These are phyloP conservation scores for Hydnum rufescens DNA, from an alignment of 768 basidiomycete genomes.

Conservation along the genomic window DNA sequence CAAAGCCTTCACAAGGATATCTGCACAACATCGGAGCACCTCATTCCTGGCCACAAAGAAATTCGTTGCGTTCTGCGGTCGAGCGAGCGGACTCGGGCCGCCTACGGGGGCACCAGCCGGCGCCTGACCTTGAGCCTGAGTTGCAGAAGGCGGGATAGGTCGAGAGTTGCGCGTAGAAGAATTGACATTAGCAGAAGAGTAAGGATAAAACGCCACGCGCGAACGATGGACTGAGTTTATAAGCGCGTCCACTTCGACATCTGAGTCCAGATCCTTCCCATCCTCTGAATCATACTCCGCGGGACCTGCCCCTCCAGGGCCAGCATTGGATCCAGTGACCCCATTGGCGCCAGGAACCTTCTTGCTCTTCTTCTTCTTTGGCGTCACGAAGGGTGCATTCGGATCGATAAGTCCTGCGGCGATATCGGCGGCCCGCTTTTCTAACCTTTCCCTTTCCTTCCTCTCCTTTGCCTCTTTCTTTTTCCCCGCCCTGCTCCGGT, in stretches of 20 bases:
- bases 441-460: slow-evolving; percentile 29
- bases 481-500: background rate
- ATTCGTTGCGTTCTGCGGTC: slow-evolving; percentile 4
- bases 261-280: slow-evolving; percentile 7
- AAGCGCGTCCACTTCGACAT: slow-evolving; percentile 7
- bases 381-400: background rate
- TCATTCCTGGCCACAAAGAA: slow-evolving; percentile 11
- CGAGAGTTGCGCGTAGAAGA: background rate
- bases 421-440: slow-evolving; percentile 29
- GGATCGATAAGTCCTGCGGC: background rate
- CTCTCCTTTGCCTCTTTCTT: slow-evolving; percentile 36
- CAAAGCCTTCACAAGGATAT: slow-evolving; percentile 8
- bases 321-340: background rate
- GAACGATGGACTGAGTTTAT: slow-evolving; percentile 3
- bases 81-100: slow-evolving; percentile 7
- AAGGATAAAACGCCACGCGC: too few relatives aligned
- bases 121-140: background rate
- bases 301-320: background rate
- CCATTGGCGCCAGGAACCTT: background rate
- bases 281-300: background rate
- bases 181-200: too few relatives aligned
- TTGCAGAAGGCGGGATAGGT: background rate
- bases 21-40: slow-evolving; percentile 8
- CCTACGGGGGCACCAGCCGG: background rate
- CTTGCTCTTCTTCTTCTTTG: slow-evolving; percentile 5